Evolutionary conservation across 2,329 filamentous ascomycete genomes (phyloP).

Genomic region (Tothia fuscella): DNA sequence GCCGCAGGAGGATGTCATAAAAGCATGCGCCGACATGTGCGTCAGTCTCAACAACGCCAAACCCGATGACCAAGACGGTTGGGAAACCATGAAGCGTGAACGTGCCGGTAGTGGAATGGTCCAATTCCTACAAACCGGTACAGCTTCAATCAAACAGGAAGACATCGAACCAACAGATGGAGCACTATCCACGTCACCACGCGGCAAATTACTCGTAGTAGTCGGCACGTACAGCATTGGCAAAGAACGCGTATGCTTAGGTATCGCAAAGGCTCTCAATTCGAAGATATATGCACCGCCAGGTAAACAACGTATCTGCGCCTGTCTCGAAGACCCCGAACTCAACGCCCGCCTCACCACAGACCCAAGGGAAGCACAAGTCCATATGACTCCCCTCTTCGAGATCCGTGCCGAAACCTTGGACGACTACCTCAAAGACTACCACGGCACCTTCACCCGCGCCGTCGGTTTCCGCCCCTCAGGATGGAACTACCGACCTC

Average conservation of each 20-base stretch:
- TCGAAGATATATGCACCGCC: conserved; percentile 84
- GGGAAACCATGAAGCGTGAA: conserved; percentile 44
- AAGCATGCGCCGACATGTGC: conserved; percentile 78
- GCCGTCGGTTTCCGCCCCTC: conserved; percentile 86
- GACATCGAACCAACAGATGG: conserved; percentile 19
- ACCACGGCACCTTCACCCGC: conserved; percentile 70
- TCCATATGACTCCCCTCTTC: conserved; percentile 95
- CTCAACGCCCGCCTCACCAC: conserved; percentile 65
- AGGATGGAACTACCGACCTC: conserved; percentile 84
- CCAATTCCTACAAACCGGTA: conserved; percentile 45
- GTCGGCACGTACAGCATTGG: conserved; percentile 97
- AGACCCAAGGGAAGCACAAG: conserved; percentile 74
- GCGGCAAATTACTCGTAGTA: conserved; percentile 70
- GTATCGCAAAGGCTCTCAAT: conserved; percentile 73
- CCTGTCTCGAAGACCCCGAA: conserved; percentile 75
- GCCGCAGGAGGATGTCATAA: conserved; percentile 74
- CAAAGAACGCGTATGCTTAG: conserved; percentile 90
- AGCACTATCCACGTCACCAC: conserved; percentile 22
- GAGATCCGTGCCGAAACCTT: conserved; percentile 88
- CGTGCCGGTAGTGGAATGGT: conserved; percentile 47
- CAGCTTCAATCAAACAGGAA: conserved; percentile 22
- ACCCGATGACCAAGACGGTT: conserved; percentile 42
- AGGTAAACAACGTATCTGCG: conserved; percentile 68
- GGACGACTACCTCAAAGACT: conserved; percentile 71
- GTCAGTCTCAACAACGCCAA: conserved; percentile 60